Base-by-base conservation (phyloP, 225 moss, liverwort and hornwort species). In the Neckera pumila region DNA sequence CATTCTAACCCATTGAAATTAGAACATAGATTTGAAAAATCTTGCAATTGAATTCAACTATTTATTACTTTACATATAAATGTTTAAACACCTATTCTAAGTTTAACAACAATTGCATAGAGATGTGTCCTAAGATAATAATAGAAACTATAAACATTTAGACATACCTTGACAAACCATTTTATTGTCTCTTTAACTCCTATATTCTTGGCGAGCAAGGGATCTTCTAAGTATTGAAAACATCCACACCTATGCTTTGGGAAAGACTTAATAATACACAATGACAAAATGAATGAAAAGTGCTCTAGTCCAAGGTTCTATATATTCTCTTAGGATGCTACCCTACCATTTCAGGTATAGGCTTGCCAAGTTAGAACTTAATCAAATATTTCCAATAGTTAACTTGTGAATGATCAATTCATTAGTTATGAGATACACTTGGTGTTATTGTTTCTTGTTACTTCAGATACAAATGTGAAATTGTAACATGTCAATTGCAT, bases 401-500 rank as follows among this genome's bases (percentile, higher is more conserved):
- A 40, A 8, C 4, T 15, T 40, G 25, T 26, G 5, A 43, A 27
- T 47, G 14, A 30, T 45, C 3, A 28, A 45, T 73, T 73, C 3
- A 72, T 25, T 69, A 40, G 28, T 73, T 18, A 30, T 17, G 1
- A 10, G 3, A 45, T 6, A 73, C 0, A 28, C 12, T 45, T 45
- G 17, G 10, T 28, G 17, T 72, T 17, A 43, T 17, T 43, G 10
- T 30, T 45, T 45, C 1, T 28, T 0, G 3, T 45, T 73, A 14
- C 6, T 30, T 11, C 17, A 17, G 17, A 18, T 17, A 30, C 18
- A 3, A 11, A 45, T 45, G 45, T 28, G 17, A 43, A 73, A 18
- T 45, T 30, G 30, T 1, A 6, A 10, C 0, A 0, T 17, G 18
- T 45, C 26, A 17, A 73, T 43, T 73, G 17, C 1, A 30, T 0